Conservation (phyloP, 1,284 basidiomycete genomes). For the Ceratobasidium sp. region DNA sequence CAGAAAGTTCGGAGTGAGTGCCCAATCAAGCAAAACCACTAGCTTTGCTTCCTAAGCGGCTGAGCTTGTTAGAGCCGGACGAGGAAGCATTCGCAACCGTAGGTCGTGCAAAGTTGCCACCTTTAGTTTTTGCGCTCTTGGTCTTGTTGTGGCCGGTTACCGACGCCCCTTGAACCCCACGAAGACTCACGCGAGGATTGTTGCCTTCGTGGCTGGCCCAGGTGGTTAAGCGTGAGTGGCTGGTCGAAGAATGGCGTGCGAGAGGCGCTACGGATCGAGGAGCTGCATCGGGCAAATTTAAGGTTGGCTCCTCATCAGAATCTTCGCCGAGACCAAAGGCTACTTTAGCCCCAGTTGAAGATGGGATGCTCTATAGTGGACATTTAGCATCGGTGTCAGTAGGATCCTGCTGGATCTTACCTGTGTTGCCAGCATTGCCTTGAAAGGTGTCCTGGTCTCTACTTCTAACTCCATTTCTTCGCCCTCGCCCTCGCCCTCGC, state of each 20-base stretch:
- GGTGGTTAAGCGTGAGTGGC: background rate
- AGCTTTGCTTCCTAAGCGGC: conserved; percentile 18
- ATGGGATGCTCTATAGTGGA: background rate
- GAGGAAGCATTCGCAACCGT: conserved; percentile 3
- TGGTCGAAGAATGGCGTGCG: background rate
- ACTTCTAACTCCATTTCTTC: background rate
- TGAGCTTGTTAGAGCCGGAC: conserved; percentile 17
- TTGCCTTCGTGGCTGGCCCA: conserved; percentile 25
- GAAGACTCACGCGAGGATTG: background rate
- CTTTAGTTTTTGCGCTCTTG: conserved; percentile 4
- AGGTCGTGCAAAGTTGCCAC: background rate
- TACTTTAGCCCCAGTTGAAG: background rate
- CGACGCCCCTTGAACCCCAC: conserved; percentile 17
- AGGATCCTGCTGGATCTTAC: background rate
- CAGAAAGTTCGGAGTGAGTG: background rate
- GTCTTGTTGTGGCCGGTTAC: conserved; percentile 25
- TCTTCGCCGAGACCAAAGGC: conserved; percentile 9
- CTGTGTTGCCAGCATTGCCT: background rate
- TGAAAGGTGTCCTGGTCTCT: conserved; percentile 17
- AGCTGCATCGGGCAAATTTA: conserved; percentile 13
- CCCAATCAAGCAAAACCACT: conserved; percentile 10
- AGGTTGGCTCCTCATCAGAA: conserved; percentile 21
- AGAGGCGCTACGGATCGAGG: background rate
- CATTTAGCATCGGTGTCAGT: background rate
- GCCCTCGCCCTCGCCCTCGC: conserved; percentile 20